These are phyloP conservation scores for Tricholoma sp. DNA, from an alignment of 768 basidiomycete genomes.

Conservation along the genomic window DNA sequence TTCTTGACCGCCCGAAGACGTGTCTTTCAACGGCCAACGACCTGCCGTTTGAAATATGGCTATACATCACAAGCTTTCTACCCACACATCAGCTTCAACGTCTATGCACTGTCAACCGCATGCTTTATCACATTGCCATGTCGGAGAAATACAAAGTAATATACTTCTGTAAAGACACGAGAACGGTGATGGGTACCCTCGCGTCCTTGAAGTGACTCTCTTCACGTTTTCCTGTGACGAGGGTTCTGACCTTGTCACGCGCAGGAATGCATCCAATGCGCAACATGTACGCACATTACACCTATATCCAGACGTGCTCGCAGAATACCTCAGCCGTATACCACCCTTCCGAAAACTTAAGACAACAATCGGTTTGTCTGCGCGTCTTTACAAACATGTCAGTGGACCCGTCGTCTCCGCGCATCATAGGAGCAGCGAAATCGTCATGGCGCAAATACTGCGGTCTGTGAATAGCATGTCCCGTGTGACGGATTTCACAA, in stretches of 20 bases:
- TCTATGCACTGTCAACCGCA: constrained; percentile 11
- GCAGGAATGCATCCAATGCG: background rate
- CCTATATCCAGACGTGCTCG: background rate
- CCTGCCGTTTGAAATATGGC: constrained; percentile 20
- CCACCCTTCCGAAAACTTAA: background rate
- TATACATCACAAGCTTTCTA: constrained; percentile 11
- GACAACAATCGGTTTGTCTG: background rate
- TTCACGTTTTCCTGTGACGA: background rate
- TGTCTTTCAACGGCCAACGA: background rate
- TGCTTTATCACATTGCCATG: constrained; percentile 15
- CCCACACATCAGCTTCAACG: constrained; percentile 5
- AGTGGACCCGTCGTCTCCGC: background rate
- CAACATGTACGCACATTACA: background rate
- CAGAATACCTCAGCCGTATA: background rate
- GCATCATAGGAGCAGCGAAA: background rate
- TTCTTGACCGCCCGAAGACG: background rate
- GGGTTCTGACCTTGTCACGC: background rate
- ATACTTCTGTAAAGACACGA: constrained; percentile 1
- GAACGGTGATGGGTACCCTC: background rate
- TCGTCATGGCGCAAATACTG: background rate
- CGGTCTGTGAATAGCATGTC: background rate
- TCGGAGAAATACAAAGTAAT: constrained; percentile 16
- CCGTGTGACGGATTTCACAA: background rate
- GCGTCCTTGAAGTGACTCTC: background rate
- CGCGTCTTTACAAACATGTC: background rate